Evolutionary conservation across 129 eudicot genomes (phyloP), one percentile per base, ranked within the genome.

Genomic region (Pittosporum tobira): DNA sequence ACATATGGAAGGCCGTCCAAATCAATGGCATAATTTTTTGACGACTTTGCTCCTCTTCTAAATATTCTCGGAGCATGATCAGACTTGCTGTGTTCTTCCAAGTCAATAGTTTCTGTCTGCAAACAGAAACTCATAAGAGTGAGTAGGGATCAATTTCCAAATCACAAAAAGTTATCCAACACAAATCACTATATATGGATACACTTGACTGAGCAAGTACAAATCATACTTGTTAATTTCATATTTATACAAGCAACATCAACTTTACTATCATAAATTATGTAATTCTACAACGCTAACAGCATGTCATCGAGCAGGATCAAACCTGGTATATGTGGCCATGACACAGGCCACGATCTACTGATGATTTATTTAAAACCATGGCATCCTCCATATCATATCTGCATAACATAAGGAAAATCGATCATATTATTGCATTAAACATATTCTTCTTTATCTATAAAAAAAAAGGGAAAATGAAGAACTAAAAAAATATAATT

Each of bases 321-420:
- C 44, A 29, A 48, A 91, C 98, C 98, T 91, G 95, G 72, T 91
- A 91, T 71, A 86, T 81, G 65, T 83, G 77, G 48, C 89, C 98
- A 76, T 88, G 98, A 73, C 77, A 81, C 73, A 91, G 61, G 37
- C 98, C 98, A 57, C 98, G 98, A 40, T 91, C 98, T 36, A 91
- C 98, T 42, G 98, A 78, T 49, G 98, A 91, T 67, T 83, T 86
- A 64, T 91, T 91, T 72, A 91, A 70, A 55, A 91, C 82, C 98
- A 91, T 91, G 42, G 98, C 98, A 78, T 91, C 98, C 83, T 91
- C 98, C 98, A 91, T 91, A 67, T 91, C 98, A 47, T 91, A 91
- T 48, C 98, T 91, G 76, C 61, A 65, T 9, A n/a, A n/a, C n/a
- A n/a, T 63, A 72, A n/a, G n/a, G 37, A 18, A 23, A 25, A 48